Percentiles rank a stretch among this genome's conserved stretches.
phyloP scores from a whole-genome alignment of 169 alveolate genomes.

The Eimeria praecox region DNA sequence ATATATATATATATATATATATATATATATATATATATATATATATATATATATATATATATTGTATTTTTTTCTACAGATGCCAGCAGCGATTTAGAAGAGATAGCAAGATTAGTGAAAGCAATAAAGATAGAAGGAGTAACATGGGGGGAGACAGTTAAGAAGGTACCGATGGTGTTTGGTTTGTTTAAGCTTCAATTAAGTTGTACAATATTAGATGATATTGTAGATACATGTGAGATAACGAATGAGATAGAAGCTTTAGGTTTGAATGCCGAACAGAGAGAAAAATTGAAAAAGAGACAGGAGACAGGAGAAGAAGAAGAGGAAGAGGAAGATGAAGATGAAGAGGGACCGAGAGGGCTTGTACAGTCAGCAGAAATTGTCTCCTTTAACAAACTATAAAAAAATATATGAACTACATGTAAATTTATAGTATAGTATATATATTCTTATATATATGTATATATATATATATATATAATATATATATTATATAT shows the following conservation, averaged over 20 bases:
- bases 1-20: no score
- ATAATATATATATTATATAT: no score
- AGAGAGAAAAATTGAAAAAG: slow-evolving; percentile 83
- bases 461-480: no score
- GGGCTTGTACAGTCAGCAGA: slow-evolving; percentile 93
- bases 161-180: slow-evolving; percentile 91
- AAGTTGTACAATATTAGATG: slow-evolving; percentile 87
- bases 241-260: slow-evolving; percentile 90
- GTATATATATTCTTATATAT: no score
- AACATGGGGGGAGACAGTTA: slow-evolving; percentile 92
- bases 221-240: slow-evolving; percentile 90
- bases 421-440: no score
- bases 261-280: slow-evolving; percentile 90
- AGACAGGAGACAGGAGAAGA: slow-evolving; percentile 83
- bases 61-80: no score
- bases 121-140: slow-evolving; percentile 90
- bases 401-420: slow-evolving; percentile 79
- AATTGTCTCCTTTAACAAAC: slow-evolving; percentile 92
- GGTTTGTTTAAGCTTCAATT: slow-evolving; percentile 92
- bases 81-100: slow-evolving; percentile 89
- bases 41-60: no score
- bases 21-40: no score
- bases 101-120: slow-evolving; percentile 87
- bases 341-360: slow-evolving; percentile 87
- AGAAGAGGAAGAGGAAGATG: slow-evolving; percentile 87